A percentile compares a stretch with the other conserved stretches of the same genome.
Evolutionary conservation across 2,329 filamentous ascomycete species (phyloP).

Genomic region (Colletotrichum plurivorum): DNA sequence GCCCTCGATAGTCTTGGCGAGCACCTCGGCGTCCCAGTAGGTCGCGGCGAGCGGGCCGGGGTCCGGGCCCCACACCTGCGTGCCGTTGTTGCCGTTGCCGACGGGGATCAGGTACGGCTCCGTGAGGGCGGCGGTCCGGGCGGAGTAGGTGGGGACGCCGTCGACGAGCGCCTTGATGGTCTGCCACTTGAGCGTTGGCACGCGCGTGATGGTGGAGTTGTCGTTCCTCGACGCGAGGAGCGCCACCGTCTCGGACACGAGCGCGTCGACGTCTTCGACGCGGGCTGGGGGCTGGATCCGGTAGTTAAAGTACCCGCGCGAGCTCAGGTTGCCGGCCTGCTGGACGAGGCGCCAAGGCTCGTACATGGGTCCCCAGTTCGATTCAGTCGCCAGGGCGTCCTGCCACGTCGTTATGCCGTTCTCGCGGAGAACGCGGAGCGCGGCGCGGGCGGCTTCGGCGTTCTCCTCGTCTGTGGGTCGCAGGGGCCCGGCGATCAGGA

Average conservation of each 20-base stretch:
- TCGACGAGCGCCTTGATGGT: slow-evolving; percentile 47
- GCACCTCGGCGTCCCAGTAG: slow-evolving; percentile 45
- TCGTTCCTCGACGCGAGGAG: slow-evolving; percentile 38
- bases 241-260: slow-evolving; percentile 39
- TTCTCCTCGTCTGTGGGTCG: slow-evolving; percentile 42
- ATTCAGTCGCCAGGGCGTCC: slow-evolving; percentile 42
- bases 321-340: slow-evolving; percentile 39
- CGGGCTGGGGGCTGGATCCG: slow-evolving; percentile 44
- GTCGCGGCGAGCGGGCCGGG: slow-evolving; percentile 49
- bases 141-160: slow-evolving; percentile 45
- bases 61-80: slow-evolving; percentile 21
- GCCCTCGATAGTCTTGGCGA: slow-evolving; percentile 44
- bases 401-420: slow-evolving; percentile 48
- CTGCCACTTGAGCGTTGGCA: slow-evolving; percentile 46
- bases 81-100: not conserved
- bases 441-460: slow-evolving; percentile 43
- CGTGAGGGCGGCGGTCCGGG: slow-evolving; percentile 46
- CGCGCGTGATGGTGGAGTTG: slow-evolving; percentile 32
- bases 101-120: slow-evolving; percentile 45
- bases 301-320: slow-evolving; percentile 47
- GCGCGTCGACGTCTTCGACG: slow-evolving; percentile 22
- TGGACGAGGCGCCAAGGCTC: slow-evolving; percentile 36
- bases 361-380: slow-evolving; percentile 39
- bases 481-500: slow-evolving; percentile 43
- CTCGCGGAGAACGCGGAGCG: slow-evolving; percentile 46